A percentile compares a stretch with the other conserved stretches of the same genome.
phyloP scores from a whole-genome alignment of 495 filamentous ascomycete genomes.

The Xylaria bambusicola region DNA sequence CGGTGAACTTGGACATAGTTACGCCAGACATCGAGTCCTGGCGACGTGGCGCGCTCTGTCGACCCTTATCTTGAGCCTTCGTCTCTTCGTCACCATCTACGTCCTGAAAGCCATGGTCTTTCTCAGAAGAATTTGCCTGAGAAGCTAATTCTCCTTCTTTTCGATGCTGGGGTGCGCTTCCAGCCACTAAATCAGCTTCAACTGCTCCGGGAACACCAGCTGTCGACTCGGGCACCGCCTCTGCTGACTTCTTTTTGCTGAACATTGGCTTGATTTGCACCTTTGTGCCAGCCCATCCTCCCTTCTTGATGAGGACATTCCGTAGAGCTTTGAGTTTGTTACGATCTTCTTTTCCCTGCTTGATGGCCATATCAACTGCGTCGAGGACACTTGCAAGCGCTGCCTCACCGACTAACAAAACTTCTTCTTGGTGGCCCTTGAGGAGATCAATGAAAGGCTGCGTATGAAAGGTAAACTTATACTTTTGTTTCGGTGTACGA shows the following conservation, averaged over 20 bases:
- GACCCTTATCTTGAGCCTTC: conserved; percentile 1
- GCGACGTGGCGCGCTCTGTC: conserved; percentile 40
- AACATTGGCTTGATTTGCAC: conserved; percentile 99
- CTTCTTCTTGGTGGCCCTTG: conserved; percentile 93
- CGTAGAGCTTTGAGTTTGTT: conserved; percentile 81
- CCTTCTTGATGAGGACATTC: conserved; percentile 87
- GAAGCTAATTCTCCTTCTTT: conserved; percentile 46
- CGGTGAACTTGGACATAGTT: conserved; percentile 86
- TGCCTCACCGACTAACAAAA: conserved; percentile 87
- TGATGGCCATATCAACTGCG: conserved; percentile 77
- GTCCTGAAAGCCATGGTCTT: conserved; percentile 20
- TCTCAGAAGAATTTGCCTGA: conserved; percentile 18
- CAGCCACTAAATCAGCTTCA: conserved; percentile 26
- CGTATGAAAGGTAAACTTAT: conserved; percentile 98
- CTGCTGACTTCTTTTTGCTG: conserved; percentile 70
- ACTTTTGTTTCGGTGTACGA: conserved; percentile 97
- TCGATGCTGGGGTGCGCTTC: conserved; percentile 70
- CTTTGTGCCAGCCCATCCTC: conserved; percentile 91
- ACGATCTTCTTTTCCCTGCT: conserved; percentile 76
- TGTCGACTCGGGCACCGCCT: conserved; percentile 27
- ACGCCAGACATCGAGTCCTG: conserved; percentile 83
- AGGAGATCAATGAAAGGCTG: conserved; percentile 93
- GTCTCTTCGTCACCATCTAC: conserved; percentile 11
- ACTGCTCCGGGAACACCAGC: conserved; percentile 26
- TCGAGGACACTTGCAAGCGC: conserved; percentile 86